Evolutionary conservation across 768 basidiomycete species (phyloP).

Genomic region (Omphalotus guepiniiformis): DNA sequence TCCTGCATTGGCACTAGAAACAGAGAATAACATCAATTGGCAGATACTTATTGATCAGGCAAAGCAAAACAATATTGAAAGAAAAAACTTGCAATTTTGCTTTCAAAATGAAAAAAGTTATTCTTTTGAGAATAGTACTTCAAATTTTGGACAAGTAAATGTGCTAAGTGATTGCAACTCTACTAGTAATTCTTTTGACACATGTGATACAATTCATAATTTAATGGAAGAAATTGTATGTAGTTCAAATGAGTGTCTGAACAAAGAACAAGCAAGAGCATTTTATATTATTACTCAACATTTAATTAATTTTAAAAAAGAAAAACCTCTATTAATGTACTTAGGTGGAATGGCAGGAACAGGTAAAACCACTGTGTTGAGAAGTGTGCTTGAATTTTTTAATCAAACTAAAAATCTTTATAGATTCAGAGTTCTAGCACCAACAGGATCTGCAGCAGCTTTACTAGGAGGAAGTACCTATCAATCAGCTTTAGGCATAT

Average conservation of each 20-base stretch:
- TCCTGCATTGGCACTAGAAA: no score
- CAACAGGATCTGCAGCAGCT: slow-evolving; percentile 29
- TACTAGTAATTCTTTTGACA: background rate
- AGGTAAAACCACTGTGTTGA: slow-evolving; percentile 26
- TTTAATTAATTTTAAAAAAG: background rate
- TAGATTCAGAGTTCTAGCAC: slow-evolving; percentile 23
- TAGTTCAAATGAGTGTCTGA: slow-evolving; percentile 2
- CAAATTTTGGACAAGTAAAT: background rate
- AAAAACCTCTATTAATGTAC: slow-evolving; percentile 12
- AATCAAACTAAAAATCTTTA: slow-evolving; percentile 15
- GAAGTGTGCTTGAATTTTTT: slow-evolving; percentile 21
- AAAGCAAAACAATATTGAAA: no score
- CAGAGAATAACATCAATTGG: no score
- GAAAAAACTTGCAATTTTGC: no score
- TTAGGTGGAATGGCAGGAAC: slow-evolving; percentile 27
- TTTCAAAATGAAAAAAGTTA: background rate
- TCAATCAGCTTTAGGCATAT: slow-evolving; percentile 28
- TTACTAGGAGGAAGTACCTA: slow-evolving; percentile 32
- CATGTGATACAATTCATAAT: background rate
- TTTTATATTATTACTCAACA: slow-evolving; percentile 14
- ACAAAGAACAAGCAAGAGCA: slow-evolving; percentile 13
- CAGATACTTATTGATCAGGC: no score
- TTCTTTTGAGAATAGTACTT: background rate
- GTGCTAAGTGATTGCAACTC: background rate
- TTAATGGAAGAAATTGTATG: background rate